Base-by-base conservation (phyloP, 1,284 basidiomycete species). In the Apiotrichum sp. region DNA sequence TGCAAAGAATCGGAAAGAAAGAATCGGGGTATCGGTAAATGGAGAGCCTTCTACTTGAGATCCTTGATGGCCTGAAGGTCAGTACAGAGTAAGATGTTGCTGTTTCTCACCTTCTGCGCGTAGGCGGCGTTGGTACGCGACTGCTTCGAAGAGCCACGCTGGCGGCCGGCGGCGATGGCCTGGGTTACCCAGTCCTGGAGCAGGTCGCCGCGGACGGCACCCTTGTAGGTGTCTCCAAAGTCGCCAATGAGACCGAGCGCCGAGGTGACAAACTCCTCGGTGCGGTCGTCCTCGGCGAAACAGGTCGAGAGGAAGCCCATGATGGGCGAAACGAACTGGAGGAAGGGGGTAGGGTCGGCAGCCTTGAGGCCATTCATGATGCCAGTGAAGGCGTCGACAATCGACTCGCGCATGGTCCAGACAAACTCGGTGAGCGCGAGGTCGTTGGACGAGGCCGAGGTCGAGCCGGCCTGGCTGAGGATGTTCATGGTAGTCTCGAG, bases 311-410 rank as follows among this genome's bases (percentile, higher is more conserved):
- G 80, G 65, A 99, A 85, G 55, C 86, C 85, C 61, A 98, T 81
- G 62, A 98, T 89, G 47, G 80, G 81, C 34, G 81, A 80, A 2
- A 88, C 83, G 70, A 93, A 86, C 11, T 87, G 83, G 35, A 91
- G 78, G 55, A 98, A 81, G 34, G 61, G 59, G 53, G 65, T 57
- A 36, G 59, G 16, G 40, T 86, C 83, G 4, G 86, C 88, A 62
- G 85, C 84, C 78, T 93, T 92, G 71, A 97, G 80, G 6, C 89
- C 93, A 47, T 89, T 87, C 57, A 97, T 85, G 62, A 98, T 88
- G 47, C 96, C 93, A 8, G 90, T 93, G 70, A 97, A 98, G 3
- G 95, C 93, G 75, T 98, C 96, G 42, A 97, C 80, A 63, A 99
- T 97, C 45, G 92, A 91, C 72, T 98, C 95, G 41, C 95, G 85